Base-by-base conservation (phyloP, 768 basidiomycete genomes). In the Rhodotorula kratochvilovae region DNA sequence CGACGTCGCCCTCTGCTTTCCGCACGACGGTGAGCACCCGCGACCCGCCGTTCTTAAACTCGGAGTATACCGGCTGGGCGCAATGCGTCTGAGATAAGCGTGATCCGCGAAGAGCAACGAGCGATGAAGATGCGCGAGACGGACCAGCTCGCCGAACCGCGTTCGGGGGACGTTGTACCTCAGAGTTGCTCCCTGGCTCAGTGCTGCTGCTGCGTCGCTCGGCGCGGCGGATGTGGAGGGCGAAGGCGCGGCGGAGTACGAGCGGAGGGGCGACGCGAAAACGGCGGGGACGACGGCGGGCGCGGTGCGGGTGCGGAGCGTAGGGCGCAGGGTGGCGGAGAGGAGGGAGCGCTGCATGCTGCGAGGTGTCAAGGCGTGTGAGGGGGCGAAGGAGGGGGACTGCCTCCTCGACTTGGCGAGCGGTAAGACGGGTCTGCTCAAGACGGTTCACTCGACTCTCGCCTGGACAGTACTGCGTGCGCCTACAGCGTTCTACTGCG, bases 41-140 rank as follows among this genome's bases (percentile, higher is more conserved):
- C 31, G 63, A 56, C 0, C 69, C 69, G 19, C 43, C 51, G 33
- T 70, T 65, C 36, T 53, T 23, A 7, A 56, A 35, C 25, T 70
- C 69, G 23, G 50, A 45, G 59, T 70, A 70, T 19, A 70, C 69
- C 11, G 69, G 69, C 69, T 70, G 63, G 23, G 27, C 35, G 25
- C 31, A 17, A 23, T 2, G 35, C 10, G 5, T 8, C 3, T 16
- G n/a, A 27, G 39, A 23, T 23, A 5, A 62, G 29, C 21, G 29
- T 33, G 8, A 21, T 17, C 19, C 51, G 15, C 33, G 21, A 3
- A 2, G 42, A n/a, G 54, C 7, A 36, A 64, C 39, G 46, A 27
- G 13, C 25, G 27, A 46, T 29, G 31, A 50, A 53, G 10, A 0
- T 29, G 15, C 4, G 16, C 10, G 35, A 4, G n/a, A 39, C 53